Evolutionary conservation across 2,329 filamentous ascomycete genomes (phyloP).

Genomic region (Akanthomyces lecanii): DNA sequence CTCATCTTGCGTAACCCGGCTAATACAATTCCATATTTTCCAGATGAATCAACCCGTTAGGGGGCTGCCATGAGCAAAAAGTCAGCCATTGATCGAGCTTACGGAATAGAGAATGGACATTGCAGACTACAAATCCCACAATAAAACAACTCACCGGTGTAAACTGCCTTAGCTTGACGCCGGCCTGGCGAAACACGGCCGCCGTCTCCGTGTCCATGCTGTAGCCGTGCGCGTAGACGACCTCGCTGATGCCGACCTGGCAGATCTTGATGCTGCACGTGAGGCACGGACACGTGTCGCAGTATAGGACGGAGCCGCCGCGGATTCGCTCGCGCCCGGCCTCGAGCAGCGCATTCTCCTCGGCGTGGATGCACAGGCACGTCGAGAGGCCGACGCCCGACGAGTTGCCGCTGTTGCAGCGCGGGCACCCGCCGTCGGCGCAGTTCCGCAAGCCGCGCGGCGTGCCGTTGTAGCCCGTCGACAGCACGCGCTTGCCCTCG

Average conservation of each 20-base stretch:
- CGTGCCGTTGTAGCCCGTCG: slow-evolving; percentile 97
- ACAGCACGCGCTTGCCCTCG: slow-evolving; percentile 78
- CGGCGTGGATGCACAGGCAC: slow-evolving; percentile 94
- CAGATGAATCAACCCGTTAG: slow-evolving; percentile 61
- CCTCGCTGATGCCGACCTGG: slow-evolving; percentile 91
- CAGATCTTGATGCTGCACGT: slow-evolving; percentile 99
- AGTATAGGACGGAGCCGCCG: slow-evolving; percentile 80
- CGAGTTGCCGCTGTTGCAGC: slow-evolving; percentile 74
- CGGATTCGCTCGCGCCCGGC: slow-evolving; percentile 87
- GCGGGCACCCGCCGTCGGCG: slow-evolving; percentile 81
- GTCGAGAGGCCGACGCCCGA: slow-evolving; percentile 73
- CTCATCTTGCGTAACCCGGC: background rate
- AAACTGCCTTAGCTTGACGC: slow-evolving; percentile 82
- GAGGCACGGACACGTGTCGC: slow-evolving; percentile 92
- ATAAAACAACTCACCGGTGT: slow-evolving; percentile 59
- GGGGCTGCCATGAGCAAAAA: slow-evolving; percentile 41
- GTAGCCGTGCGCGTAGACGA: slow-evolving; percentile 90
- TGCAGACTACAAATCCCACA: background rate
- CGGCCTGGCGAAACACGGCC: slow-evolving; percentile 75
- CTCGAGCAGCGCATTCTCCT: slow-evolving; percentile 94
- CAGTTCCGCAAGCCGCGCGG: slow-evolving; percentile 85
- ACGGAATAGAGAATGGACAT: background rate
- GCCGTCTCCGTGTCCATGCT: slow-evolving; percentile 89
- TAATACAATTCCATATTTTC: slow-evolving; percentile 45
- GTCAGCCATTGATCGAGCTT: background rate